Evolutionary conservation across 352 stramenopile genomes (phyloP), one percentile per base, ranked within the genome.

Genomic region (Globisporangium rhizosaccharum): DNA sequence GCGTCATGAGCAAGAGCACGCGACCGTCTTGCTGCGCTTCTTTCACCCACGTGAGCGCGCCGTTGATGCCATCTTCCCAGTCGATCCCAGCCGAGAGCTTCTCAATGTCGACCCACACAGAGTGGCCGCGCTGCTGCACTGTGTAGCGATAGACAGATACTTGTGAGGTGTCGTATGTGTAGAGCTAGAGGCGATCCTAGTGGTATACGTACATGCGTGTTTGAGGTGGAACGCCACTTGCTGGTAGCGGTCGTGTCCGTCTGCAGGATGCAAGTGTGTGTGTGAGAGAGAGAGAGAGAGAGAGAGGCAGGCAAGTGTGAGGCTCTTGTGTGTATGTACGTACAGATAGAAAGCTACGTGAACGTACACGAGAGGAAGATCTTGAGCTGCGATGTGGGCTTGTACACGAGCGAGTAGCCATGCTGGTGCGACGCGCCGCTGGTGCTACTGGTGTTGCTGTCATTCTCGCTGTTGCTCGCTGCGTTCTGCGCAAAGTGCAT

Each of bases 1-100:
- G 82, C 42, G 82, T 91, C 82, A 91, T 91, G 62, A 91, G 62
- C 60, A 91, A 67, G 53, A 91, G 63, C 42, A 91, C 79, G 51
- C 82, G 79, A 23, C 82, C 82, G 53, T 91, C 76, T 53, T 82
- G 60, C 56, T 85, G 75, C 7, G 79, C 82, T 30, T 91, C 79
- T 23, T 86, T 83, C 28, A 87, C 77, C 75, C 79, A 87, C 41
- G 73, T 79, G 39, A 91, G 59, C 9, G 66, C 82, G 15, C 72
- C 59, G 5, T 73, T 76, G 67, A 91, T 91, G 57, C 79, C 79
- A 56, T 88, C 72, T 53, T 91, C 82, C 82, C 82, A 91, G 66
- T 91, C 79, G 28, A 88, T 73, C 26, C 82, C 82, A 0, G 79
- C 73, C 12, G 82, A 83, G 18, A 91, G 67, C 52, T 71, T 76